Percentiles rank a stretch among this genome's conserved stretches.
Conservation (phyloP, 352 stramenopile genomes). For the Globisporangium barbulae region DNA sequence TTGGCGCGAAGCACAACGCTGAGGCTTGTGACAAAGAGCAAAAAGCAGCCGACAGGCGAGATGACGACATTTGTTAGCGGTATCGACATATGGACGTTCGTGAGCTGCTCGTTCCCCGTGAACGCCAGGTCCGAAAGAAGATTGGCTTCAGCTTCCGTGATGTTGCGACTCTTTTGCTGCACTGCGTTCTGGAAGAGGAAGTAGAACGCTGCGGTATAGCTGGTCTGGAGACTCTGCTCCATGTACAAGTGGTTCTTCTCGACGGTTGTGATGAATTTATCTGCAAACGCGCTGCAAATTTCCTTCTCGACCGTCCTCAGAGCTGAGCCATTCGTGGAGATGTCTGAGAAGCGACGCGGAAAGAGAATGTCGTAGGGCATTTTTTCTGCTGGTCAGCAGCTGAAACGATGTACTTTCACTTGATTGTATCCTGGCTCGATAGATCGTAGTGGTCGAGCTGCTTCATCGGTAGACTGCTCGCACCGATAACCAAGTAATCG, state of each 20-base stretch:
- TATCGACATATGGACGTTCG: background rate
- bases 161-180: background rate
- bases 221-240: constrained; percentile 30
- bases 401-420: constrained; percentile 12
- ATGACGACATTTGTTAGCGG: background rate
- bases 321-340: background rate
- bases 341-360: constrained; percentile 7
- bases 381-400: background rate
- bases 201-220: constrained; percentile 31
- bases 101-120: background rate
- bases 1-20: background rate
- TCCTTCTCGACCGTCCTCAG: background rate
- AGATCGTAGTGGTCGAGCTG: background rate
- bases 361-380: constrained; percentile 12
- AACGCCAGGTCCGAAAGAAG: background rate
- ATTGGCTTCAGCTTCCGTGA: background rate
- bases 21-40: background rate
- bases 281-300: constrained; percentile 9
- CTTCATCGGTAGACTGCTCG: background rate
- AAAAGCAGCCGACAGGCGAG: background rate
- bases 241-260: constrained; percentile 42
- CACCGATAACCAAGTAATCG: background rate
- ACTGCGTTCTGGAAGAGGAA: constrained; percentile 35
- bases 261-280: constrained; percentile 12
- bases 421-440: background rate